phyloP scores from a whole-genome alignment of 192 early-diverging fungal species.

The Oehlia diaphana region DNA sequence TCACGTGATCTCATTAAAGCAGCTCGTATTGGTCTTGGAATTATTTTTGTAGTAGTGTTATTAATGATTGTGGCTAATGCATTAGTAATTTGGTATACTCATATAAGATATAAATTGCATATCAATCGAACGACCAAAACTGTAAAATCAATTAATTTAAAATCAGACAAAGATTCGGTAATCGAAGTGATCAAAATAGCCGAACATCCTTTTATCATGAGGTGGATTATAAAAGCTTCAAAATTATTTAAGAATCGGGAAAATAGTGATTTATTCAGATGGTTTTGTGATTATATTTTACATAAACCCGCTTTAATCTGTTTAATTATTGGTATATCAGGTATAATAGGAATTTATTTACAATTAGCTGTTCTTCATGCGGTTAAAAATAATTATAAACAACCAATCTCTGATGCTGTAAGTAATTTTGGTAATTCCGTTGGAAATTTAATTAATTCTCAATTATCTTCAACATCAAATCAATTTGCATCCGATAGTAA shows the following conservation, averaged over 20 bases:
- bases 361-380: constrained; percentile 34
- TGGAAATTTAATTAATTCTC: not conserved
- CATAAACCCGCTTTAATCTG: constrained; percentile 32
- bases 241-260: constrained; percentile 24
- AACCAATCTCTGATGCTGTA: not conserved
- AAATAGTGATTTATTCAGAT: constrained; percentile 29
- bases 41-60: not conserved
- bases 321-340: constrained; percentile 33
- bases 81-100: constrained; percentile 10
- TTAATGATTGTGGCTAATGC: constrained; percentile 12
- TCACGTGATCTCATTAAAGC: constrained; percentile 16
- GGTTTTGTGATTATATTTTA: constrained; percentile 36
- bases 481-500: constrained; percentile 8
- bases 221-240: constrained; percentile 16
- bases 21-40: constrained; percentile 11
- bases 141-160: not conserved
- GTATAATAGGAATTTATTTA: constrained; percentile 27
- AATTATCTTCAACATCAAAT: constrained; percentile 2
- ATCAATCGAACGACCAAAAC: not conserved
- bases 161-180: not conserved
- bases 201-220: constrained; percentile 14
- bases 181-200: constrained; percentile 23
- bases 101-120: constrained; percentile 10
- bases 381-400: constrained; percentile 21
- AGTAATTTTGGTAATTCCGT: constrained; percentile 12